These are phyloP conservation scores for Gossypium bickii DNA, from an alignment of 345 rosid genomes.

Conservation along the genomic window DNA sequence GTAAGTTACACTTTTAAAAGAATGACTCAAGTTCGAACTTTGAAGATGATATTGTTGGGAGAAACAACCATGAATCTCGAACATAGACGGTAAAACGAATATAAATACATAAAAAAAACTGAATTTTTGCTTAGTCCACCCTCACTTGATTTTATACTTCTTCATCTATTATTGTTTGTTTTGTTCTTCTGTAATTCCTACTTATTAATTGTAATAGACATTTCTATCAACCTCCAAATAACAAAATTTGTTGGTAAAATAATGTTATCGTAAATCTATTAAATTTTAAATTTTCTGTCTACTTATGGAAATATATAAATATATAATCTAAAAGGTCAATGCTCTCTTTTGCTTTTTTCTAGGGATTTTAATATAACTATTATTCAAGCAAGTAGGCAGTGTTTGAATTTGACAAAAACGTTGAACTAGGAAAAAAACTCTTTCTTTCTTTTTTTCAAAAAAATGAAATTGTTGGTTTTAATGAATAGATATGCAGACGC, in stretches of 20 bases:
- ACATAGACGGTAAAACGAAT: too few relatives aligned
- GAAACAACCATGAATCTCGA: rapidly evolving
- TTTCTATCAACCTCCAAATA: not conserved
- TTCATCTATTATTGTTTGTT: too few relatives aligned
- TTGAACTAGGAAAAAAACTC: constrained; percentile 21
- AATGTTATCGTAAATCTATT: not conserved
- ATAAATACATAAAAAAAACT: too few relatives aligned
- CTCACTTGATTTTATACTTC: too few relatives aligned
- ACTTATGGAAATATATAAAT: not conserved
- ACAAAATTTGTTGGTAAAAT: not conserved
- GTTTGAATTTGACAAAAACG: constrained; percentile 23
- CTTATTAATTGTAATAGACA: not conserved
- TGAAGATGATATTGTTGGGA: rapidly evolving
- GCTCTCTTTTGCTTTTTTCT: not conserved
- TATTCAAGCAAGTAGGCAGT: constrained; percentile 9
- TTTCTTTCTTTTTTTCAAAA: not conserved
- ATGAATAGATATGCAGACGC: not conserved
- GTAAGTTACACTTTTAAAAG: too few relatives aligned
- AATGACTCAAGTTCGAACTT: too few relatives aligned
- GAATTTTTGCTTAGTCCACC: too few relatives aligned
- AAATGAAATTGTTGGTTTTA: not conserved
- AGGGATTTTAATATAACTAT: not conserved
- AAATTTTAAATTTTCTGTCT: not conserved
- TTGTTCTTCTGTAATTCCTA: too few relatives aligned
- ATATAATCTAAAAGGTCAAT: not conserved